Evolutionary conservation across 2,329 filamentous ascomycete species (phyloP).

Genomic region (Botrytis elliptica): DNA sequence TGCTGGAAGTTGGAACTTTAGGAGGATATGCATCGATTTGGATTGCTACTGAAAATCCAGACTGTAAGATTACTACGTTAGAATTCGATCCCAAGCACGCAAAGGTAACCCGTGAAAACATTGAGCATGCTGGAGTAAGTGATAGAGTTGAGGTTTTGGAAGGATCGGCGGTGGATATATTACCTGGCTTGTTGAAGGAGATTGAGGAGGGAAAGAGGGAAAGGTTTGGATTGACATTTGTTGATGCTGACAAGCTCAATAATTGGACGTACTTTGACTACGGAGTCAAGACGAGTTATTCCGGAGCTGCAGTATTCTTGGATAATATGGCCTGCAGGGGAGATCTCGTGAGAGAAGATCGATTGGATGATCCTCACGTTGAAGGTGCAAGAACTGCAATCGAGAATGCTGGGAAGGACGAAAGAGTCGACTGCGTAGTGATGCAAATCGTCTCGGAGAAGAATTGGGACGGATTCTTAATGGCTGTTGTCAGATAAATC

Average conservation of each 20-base stretch:
- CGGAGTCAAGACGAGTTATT: constrained; percentile 1
- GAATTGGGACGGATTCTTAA: background rate
- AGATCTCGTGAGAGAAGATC: background rate
- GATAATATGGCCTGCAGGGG: background rate
- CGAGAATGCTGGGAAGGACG: background rate
- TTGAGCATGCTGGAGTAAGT: background rate
- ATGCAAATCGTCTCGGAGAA: constrained; percentile 8
- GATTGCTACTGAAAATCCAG: constrained; percentile 4
- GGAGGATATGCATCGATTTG: constrained; percentile 52
- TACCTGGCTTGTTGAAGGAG: background rate
- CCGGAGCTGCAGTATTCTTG: background rate
- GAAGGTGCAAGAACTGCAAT: constrained; percentile 6
- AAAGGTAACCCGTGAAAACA: constrained; percentile 3
- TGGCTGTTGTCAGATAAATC: background rate
- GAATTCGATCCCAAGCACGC: constrained; percentile 1
- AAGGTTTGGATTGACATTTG: background rate
- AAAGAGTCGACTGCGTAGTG: constrained; percentile 1
- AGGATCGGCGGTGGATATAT: constrained; percentile 1
- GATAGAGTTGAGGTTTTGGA: constrained; percentile 7
- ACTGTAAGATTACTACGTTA: constrained; percentile 1
- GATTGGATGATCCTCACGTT: background rate
- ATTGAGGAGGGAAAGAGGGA: constrained; percentile 5
- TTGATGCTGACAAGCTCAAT: constrained; percentile 11
- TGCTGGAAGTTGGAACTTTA: constrained; percentile 56
- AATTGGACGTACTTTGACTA: background rate